Base-by-base conservation (phyloP, 441 rosid species). In the Erodium chrysanthum region DNA sequence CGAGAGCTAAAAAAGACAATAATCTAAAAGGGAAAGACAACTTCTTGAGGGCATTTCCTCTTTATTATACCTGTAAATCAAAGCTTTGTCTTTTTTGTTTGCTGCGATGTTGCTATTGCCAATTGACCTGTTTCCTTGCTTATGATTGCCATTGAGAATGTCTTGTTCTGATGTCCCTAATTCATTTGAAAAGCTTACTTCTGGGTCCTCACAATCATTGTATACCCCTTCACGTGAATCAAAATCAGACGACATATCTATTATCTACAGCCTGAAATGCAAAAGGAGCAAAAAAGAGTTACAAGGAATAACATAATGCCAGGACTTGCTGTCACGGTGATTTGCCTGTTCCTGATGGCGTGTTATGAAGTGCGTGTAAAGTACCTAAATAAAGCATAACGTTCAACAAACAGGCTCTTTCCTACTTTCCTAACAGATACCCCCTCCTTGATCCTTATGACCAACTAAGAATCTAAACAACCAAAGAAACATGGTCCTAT, bases 1-100 rank as follows among this genome's bases (percentile, higher is more conserved):
- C 20, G 8, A 50, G 18, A 15, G 1, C 9, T 17, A 5, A 22
- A 52, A 0, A 7, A 50, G 58, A n/a, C 7, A 15, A 50, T 17
- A 4, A 0, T 56, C 33, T 14, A 42, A 31, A 23, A 4, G 29
- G 18, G n/a, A 31, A 67, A 33, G 10, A 1, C 12, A 10, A 23
- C 31, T n/a, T 37, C 22, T 4, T 17, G n/a, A 52, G 2, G 9
- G 22, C 23, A 52, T 18, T 6, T 18, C 11, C 22, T 18, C 59
- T 54, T 1, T 1, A 2, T 18, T 21, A 52, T 71, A 88, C 96
- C 95, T 84, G 73, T 86, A 90, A 70, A 73, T 77, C 44, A 76
- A 75, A 65, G 80, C 80, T 76, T 79, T 80, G 42, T 75, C 80
- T 29, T 78, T 80, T 17, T 76, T 71, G 69, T 70, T 79, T 8